Base-by-base conservation (phyloP, 805 yeast genomes). In the Ogataea degrootiae region DNA sequence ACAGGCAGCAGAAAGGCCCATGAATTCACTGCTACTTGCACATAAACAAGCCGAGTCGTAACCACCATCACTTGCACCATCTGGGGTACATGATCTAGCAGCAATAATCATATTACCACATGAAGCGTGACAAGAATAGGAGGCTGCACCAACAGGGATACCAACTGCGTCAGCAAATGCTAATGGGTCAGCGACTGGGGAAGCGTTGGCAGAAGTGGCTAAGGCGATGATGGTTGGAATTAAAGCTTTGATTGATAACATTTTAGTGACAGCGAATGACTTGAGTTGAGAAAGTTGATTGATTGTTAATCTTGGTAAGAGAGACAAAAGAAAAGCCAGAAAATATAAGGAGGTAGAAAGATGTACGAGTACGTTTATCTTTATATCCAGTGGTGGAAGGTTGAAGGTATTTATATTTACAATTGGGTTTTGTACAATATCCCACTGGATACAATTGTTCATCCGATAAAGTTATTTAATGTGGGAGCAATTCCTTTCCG, bases 81-180 rank as follows among this genome's bases (percentile, higher is more conserved):
- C 49, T 34, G 51, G 45, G 44, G 60, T 55, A 50, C 69, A 66
- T 2, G 55, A 54, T 43, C 62, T 52, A 40, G 67, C 69, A 45
- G 55, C 61, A 8, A 65, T 14, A 42, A 66, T 65, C 37, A 61
- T 45, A 50, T 55, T 55, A 47, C 70, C 70, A 59, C 70, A 66
- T n/a, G 60, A 54, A 34, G 66, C 66, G 50, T 66, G 69, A 50
- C 70, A 66, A 2, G 51, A 49, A 42, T 62, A 54, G n/a, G 62
- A 16, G 16, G 69, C 69, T 42, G 58, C 58, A 39, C 56, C 66
- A 34, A 50, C 64, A 35, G 60, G 61, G 33, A 52, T 48, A 35
- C 66, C 63, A 37, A 40, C 44, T 37, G 66, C 56, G 19, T 57
- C 51, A 34, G 67, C 65, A 4, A 45, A 26, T n/a, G 50, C 51